These are phyloP conservation scores for Prunus persica DNA, from an alignment of 306 rosid genomes.

Conservation along the genomic window DNA sequence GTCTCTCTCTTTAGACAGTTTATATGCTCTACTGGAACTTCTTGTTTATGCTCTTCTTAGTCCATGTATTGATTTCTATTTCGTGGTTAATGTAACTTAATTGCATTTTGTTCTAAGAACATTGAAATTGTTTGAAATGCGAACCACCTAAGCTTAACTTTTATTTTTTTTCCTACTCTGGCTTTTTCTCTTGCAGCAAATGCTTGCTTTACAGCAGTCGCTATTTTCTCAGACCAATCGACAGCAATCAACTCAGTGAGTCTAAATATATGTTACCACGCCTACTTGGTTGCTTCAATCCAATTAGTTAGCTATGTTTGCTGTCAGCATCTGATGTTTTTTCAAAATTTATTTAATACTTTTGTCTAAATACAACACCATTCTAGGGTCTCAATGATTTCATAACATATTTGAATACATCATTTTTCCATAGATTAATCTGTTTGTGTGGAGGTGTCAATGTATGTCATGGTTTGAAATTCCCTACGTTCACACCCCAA, in stretches of 20 bases:
- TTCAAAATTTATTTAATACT: not conserved
- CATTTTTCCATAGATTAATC: not conserved
- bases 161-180: not conserved
- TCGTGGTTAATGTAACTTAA: not conserved
- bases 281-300: not conserved
- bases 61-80: not conserved
- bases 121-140: not conserved
- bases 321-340: not conserved
- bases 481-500: not conserved
- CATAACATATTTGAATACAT: not conserved
- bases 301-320: not conserved
- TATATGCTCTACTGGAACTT: not conserved
- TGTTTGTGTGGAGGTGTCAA: not conserved
- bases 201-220: slow-evolving; percentile 48
- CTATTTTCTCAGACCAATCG: slow-evolving; percentile 46
- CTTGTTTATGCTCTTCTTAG: not conserved
- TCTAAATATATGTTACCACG: not conserved
- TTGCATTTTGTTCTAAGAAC: not conserved
- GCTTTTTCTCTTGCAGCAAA: slow-evolving; percentile 40
- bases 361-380: not conserved
- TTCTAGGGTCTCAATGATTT: not conserved
- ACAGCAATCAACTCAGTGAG: slow-evolving; percentile 52
- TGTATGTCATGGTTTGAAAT: not conserved
- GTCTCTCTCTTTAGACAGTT: not conserved
- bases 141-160: not conserved